A percentile compares a stretch with the other conserved stretches of the same genome.
These are phyloP conservation scores for Pseudoscleropodium purum DNA, from an alignment of 225 moss, liverwort and hornwort species.

Conservation along the genomic window DNA sequence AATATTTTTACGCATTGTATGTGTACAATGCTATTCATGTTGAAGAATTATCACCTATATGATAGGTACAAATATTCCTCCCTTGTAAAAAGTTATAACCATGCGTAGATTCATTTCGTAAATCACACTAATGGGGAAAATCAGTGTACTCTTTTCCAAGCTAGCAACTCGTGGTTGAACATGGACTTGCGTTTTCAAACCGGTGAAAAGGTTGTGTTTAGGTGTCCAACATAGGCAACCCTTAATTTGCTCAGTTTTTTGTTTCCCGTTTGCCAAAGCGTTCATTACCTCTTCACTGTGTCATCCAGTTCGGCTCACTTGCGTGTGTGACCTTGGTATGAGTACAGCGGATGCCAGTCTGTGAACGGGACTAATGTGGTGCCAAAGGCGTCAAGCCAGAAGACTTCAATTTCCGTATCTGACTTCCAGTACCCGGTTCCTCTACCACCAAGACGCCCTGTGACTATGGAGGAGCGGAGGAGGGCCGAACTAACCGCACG, in stretches of 20 bases:
- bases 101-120: background rate
- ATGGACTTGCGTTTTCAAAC: background rate
- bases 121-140: background rate
- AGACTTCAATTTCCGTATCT: background rate
- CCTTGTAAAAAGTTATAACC: background rate
- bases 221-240: background rate
- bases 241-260: background rate
- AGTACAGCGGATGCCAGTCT: background rate
- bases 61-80: background rate
- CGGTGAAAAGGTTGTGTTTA: background rate
- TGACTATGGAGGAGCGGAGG: slow-evolving; percentile 14
- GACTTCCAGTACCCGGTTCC: background rate
- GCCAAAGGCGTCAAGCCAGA: background rate
- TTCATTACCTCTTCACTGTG: background rate
- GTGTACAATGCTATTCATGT: background rate
- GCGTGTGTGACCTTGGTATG: background rate
- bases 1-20: background rate
- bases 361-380: background rate
- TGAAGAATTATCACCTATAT: background rate
- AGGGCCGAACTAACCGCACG: slow-evolving; percentile 16
- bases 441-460: slow-evolving; percentile 1
- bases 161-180: background rate
- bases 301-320: background rate
- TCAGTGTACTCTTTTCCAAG: background rate
- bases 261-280: background rate